Conservation (phyloP, 2,329 filamentous ascomycete species). For the Beauveria varroae region DNA sequence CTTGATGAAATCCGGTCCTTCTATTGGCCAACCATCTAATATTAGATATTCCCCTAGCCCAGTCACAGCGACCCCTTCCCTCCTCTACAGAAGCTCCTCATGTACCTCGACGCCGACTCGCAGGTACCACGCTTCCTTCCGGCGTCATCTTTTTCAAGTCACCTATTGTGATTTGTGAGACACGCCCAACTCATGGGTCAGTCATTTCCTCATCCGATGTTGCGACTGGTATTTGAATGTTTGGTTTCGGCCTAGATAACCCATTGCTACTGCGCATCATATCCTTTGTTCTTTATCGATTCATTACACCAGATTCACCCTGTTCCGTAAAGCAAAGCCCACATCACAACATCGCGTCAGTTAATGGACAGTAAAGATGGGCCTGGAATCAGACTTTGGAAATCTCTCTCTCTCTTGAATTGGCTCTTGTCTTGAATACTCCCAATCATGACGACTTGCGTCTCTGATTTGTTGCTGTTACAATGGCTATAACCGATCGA, state of each 20-base stretch:
- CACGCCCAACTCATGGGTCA: background rate
- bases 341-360: no score
- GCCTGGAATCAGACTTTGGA: background rate
- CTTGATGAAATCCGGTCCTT: background rate
- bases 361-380: background rate
- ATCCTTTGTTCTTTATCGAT: no score
- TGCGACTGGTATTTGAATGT: no score
- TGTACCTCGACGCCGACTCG: constrained; percentile 1
- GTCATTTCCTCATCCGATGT: background rate
- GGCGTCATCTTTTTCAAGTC: background rate
- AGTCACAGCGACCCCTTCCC: background rate
- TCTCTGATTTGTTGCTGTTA: no score
- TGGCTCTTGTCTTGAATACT: background rate
- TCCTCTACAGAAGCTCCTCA: background rate
- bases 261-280: no score
- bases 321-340: no score
- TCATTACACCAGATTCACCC: no score
- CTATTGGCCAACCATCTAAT: background rate
- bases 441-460: no score
- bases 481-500: no score
- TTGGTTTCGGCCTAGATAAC: no score
- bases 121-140: constrained; percentile 4
- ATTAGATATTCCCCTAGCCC: background rate
- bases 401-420: background rate
- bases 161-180: background rate